Evolutionary conservation across 805 yeast species (phyloP).

Genomic region (Saccharomyces cerevisiae): DNA sequence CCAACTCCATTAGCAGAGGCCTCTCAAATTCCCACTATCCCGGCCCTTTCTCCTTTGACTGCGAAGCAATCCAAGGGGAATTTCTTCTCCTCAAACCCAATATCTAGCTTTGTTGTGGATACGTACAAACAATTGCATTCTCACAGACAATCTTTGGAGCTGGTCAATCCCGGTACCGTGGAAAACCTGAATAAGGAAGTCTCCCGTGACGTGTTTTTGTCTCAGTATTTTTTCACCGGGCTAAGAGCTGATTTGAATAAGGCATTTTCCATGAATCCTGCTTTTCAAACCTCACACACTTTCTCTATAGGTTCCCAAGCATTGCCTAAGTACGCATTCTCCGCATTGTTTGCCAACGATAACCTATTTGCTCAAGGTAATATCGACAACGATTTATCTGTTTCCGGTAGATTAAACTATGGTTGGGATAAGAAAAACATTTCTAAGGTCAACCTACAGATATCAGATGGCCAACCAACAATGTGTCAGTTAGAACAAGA

Average conservation of each 20-base stretch:
- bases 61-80: slow-evolving; percentile 41
- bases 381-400: slow-evolving; percentile 74
- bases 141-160: slow-evolving; percentile 74
- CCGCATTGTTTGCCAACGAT: slow-evolving; percentile 83
- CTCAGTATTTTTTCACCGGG: slow-evolving; percentile 88
- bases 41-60: slow-evolving; percentile 46
- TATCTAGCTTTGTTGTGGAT: slow-evolving; percentile 69
- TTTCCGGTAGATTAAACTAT: slow-evolving; percentile 84
- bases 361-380: slow-evolving; percentile 83
- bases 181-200: slow-evolving; percentile 93
- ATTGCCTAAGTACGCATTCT: slow-evolving; percentile 84
- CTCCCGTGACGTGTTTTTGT: slow-evolving; percentile 82
- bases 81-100: slow-evolving; percentile 78
- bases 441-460: slow-evolving; percentile 80
- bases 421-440: slow-evolving; percentile 76
- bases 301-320: slow-evolving; percentile 79
- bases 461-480: slow-evolving; percentile 81
- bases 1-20: slow-evolving; percentile 43
- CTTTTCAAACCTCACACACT: slow-evolving; percentile 93
- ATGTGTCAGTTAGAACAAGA: slow-evolving; percentile 97
- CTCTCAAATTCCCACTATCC: slow-evolving; percentile 56
- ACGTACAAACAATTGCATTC: slow-evolving; percentile 62
- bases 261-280: slow-evolving; percentile 84
- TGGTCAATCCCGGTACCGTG: slow-evolving; percentile 88
- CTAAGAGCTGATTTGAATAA: slow-evolving; percentile 93